Percentiles rank a stretch among this genome's conserved stretches.
Evolutionary conservation across 768 basidiomycete genomes (phyloP).

Genomic region (Boletus reticuloceps): DNA sequence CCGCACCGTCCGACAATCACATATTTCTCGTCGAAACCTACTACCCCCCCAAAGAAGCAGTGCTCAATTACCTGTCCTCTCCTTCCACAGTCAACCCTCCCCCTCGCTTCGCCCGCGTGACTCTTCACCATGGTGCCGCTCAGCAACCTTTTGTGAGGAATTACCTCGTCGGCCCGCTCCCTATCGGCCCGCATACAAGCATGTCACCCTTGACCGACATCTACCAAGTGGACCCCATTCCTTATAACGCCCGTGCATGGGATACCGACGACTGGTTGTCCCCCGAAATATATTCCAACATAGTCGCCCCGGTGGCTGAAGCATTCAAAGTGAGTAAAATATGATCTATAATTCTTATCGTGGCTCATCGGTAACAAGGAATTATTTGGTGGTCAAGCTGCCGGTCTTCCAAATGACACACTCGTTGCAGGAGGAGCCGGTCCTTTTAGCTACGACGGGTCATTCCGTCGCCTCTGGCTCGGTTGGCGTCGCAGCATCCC

Average conservation of each 20-base stretch:
- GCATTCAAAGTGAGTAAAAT: slow-evolving; percentile 38
- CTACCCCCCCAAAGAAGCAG: slow-evolving; percentile 47
- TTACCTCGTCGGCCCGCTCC: slow-evolving; percentile 61
- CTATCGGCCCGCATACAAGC: slow-evolving; percentile 38
- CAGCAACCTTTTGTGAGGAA: no score
- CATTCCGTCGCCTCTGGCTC: slow-evolving; percentile 55
- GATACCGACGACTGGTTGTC: slow-evolving; percentile 23
- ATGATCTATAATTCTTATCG: background rate
- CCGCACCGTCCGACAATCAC: slow-evolving; percentile 45
- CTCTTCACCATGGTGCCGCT: slow-evolving; percentile 47
- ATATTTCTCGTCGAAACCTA: slow-evolving; percentile 50
- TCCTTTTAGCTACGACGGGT: slow-evolving; percentile 60
- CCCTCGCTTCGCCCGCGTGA: slow-evolving; percentile 44
- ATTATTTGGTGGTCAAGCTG: slow-evolving; percentile 45
- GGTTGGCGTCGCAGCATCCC: slow-evolving; percentile 48
- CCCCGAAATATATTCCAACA: slow-evolving; percentile 28
- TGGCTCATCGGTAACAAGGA: slow-evolving; percentile 33
- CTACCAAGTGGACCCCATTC: slow-evolving; percentile 51
- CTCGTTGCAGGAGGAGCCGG: slow-evolving; percentile 44
- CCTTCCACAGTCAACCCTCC: slow-evolving; percentile 30
- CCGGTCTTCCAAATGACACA: slow-evolving; percentile 47
- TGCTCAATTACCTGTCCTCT: slow-evolving; percentile 44
- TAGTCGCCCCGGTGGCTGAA: slow-evolving; percentile 38
- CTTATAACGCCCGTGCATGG: slow-evolving; percentile 51
- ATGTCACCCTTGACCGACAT: slow-evolving; percentile 46